phyloP scores from a whole-genome alignment of 2,329 filamentous ascomycete species.

The Alternaria gansuensis region DNA sequence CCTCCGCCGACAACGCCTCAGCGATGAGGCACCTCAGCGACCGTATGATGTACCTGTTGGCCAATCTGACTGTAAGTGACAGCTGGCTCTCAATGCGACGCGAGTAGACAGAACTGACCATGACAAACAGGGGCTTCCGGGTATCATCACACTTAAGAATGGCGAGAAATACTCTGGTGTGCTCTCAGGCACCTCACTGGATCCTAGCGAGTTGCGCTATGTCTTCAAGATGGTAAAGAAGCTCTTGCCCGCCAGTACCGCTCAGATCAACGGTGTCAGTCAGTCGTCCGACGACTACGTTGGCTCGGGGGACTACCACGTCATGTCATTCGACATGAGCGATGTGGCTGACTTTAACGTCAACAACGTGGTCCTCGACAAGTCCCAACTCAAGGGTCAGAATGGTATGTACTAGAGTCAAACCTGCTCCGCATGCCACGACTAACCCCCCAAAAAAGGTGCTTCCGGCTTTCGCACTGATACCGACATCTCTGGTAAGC shows the following conservation, averaged over 20 bases:
- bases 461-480: slow-evolving; percentile 80
- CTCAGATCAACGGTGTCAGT: slow-evolving; percentile 58
- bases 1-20: slow-evolving; percentile 60
- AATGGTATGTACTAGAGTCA: slow-evolving; percentile 62
- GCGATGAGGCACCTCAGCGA: slow-evolving; percentile 68
- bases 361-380: slow-evolving; percentile 62
- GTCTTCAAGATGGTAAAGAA: slow-evolving; percentile 72
- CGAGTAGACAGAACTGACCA: slow-evolving; percentile 23
- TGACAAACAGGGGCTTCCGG: slow-evolving; percentile 61
- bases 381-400: slow-evolving; percentile 60
- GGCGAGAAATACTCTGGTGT: slow-evolving; percentile 70
- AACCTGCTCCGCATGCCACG: slow-evolving; percentile 61
- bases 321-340: slow-evolving; percentile 69
- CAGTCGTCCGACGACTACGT: slow-evolving; percentile 56
- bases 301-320: slow-evolving; percentile 59
- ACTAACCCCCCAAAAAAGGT: slow-evolving; percentile 44
- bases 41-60: slow-evolving; percentile 66
- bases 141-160: slow-evolving; percentile 65
- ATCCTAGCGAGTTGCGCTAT: slow-evolving; percentile 63
- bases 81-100: neutral
- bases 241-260: slow-evolving; percentile 51
- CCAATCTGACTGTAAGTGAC: slow-evolving; percentile 65
- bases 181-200: slow-evolving; percentile 65
- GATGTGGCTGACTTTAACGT: slow-evolving; percentile 67
- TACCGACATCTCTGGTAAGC: slow-evolving; percentile 81